Evolutionary conservation across 23 red algal genomes (phyloP).

Genomic region (Gracilaria domingensis): DNA sequence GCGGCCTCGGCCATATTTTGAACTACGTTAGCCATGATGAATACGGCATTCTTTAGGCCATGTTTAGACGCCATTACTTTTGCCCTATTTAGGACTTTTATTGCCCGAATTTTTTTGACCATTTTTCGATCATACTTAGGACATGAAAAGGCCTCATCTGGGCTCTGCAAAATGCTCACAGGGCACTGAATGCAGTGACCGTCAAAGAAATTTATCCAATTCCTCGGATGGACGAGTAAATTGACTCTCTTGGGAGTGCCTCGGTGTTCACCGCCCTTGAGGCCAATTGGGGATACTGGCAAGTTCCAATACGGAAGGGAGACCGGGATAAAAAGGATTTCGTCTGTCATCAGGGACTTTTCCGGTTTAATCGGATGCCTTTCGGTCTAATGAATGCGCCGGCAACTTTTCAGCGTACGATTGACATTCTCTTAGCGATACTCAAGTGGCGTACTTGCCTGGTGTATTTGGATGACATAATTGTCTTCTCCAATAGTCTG

Average conservation of each 20-base stretch:
- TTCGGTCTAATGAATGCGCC: conserved; percentile 61
- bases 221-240: conserved; percentile 29
- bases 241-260: conserved; percentile 31
- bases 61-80: too few relatives aligned
- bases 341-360: conserved; percentile 7
- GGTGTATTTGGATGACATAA: conserved; percentile 56
- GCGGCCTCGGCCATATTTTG: too few relatives aligned
- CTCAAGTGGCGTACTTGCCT: conserved; percentile 30
- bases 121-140: too few relatives aligned
- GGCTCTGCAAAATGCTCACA: conserved; percentile 46
- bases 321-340: neutral
- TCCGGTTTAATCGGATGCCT: conserved; percentile 11
- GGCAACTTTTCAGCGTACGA: conserved; percentile 47
- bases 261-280: conserved; percentile 41
- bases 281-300: conserved; percentile 38
- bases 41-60: too few relatives aligned
- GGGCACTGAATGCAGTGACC: conserved; percentile 16
- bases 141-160: too few relatives aligned
- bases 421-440: conserved; percentile 30
- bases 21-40: too few relatives aligned
- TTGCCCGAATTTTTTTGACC: conserved; percentile 8
- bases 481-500: conserved; percentile 38
- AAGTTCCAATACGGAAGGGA: conserved; percentile 14
- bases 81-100: too few relatives aligned
- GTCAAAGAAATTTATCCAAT: conserved; percentile 56